Evolutionary conservation across 176 grass and related monocot species (phyloP), one percentile per base, ranked within the genome.

Genomic region (Avena atlantica): DNA sequence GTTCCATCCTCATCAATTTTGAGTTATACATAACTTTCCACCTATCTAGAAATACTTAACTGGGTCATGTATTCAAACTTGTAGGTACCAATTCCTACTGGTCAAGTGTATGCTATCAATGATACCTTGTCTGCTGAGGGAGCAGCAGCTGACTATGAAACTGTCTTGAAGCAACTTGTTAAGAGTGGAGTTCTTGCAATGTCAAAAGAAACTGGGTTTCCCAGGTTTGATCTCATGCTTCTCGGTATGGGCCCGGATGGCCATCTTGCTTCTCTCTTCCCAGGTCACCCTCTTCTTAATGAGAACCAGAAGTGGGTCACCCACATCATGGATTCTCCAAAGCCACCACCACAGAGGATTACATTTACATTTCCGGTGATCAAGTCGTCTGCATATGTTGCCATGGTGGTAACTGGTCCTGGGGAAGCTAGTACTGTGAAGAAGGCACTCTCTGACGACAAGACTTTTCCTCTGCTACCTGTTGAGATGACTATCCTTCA

Each of bases 211-310:
- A 86, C 94, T 73, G 94, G 97, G 23, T 92, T 94, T 82, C 97
- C 92, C 55, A 76, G 83, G 78, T 98, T 98, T 66, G 94, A 99
- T 88, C 83, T 99, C 49, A 90, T 93, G 94, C 90, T 99, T 67
- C 89, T 99, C 15, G 94, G 97, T 68, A 99, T 99, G 94, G 94
- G 92, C n/a, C 97, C 97, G 8, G 97, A 99, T 85, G 97, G 97
- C 12, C 97, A 99, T 67, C 79, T 99, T 64, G 97, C 97, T 16
- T 99, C 97, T 63, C 97, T 99, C 53, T 99, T 99, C 83, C 97
- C 94, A 63, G 92, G 94, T 19, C 97, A 99, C 42, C 94, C 92
- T 61, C 91, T 99, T 64, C 56, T 94, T 61, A 90, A 91, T 23
- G 97, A 96, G 83, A 86, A 85, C 25, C 48, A 85, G 78, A 93